Base-by-base conservation (phyloP, 345 rosid genomes). In the Leavenworthia alabamica region DNA sequence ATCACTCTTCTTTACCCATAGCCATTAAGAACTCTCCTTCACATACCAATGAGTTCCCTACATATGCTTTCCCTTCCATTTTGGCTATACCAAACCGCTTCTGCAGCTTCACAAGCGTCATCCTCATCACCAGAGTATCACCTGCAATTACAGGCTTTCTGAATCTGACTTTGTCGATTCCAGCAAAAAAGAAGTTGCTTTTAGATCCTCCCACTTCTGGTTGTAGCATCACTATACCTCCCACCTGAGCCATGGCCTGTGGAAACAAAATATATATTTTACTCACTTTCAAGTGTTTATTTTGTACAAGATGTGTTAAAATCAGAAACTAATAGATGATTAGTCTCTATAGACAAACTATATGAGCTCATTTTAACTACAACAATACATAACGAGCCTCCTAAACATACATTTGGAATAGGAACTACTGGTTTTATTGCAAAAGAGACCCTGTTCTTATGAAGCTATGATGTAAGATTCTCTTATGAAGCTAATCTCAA, bases 51-150 rank as follows among this genome's bases (percentile, higher is more conserved):
- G 87, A 79, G 39, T 78, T 80, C 14, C 95, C 97, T 8, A 90
- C 96, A 32, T 86, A 94, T 55, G 99, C 99, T 73, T 90, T 94
- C 14, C 96, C 97, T 68, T 94, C 92, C 97, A 94, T 86, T 77
- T 90, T 94, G 5, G 97, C 97, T 29, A 94, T 82, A 63, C 96
- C 97, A 44, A 88, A 94, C 60, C 89, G 82, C 68, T 83, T 90
- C 74, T 86, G 95, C 42, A 94, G 74, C 93, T 84, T 86, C 57
- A 72, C 48, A 31, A 94, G 87, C 8, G 84, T 94, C 97, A 90
- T 90, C 75, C 95, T 88, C 97, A 90, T 90, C n/a, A 90, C 95
- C 43, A 88, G 74, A 20, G 97, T 90, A 74, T 94, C 99, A 41
- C 97, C 96, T 0, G 99, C 97, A 50, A 94, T 78, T 36, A 94